These are phyloP conservation scores for Yamadazyma sp. DNA, from an alignment of 1,139 yeast genomes.

Conservation along the genomic window DNA sequence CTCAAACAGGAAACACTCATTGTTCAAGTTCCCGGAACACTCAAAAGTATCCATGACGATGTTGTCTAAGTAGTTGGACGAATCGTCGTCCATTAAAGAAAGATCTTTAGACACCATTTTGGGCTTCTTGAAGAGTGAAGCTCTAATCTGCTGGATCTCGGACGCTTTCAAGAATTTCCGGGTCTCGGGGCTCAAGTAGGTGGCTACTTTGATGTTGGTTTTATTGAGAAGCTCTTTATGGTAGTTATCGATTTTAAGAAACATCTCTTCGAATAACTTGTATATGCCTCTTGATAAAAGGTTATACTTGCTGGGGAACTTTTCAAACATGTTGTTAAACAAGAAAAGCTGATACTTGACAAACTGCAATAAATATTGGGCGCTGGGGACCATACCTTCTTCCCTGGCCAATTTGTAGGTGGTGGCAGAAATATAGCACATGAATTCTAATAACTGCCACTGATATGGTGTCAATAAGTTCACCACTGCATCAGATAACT, in stretches of 20 bases:
- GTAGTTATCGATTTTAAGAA: conserved; percentile 9
- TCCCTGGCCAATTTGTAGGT: conserved; percentile 9
- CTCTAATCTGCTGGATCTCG: conserved; percentile 18
- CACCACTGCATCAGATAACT: neutral
- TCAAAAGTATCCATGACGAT: conserved; percentile 26
- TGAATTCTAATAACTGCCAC: conserved; percentile 16
- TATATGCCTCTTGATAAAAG: conserved; percentile 11
- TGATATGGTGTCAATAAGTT: conserved; percentile 8
- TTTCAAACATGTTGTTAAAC: conserved; percentile 13
- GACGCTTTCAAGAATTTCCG: conserved; percentile 22
- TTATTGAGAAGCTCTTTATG: conserved; percentile 14
- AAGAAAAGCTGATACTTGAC: conserved; percentile 14
- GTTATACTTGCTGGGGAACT: conserved; percentile 11
- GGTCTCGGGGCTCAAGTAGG: conserved; percentile 29
- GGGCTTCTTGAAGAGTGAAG: conserved; percentile 2
- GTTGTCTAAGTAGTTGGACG: conserved; percentile 21
- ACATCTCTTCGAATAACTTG: conserved; percentile 12
- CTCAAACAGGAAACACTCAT: conserved; percentile 27
- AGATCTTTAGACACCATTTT: conserved; percentile 1
- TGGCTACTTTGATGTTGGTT: conserved; percentile 19
- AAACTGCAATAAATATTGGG: conserved; percentile 10
- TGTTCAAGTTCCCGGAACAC: conserved; percentile 27
- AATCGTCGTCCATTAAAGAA: conserved; percentile 10
- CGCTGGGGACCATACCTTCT: conserved; percentile 1
- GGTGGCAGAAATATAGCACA: conserved; percentile 10